phyloP scores from a whole-genome alignment of 2,329 filamentous ascomycete species.

The Fusarium staphyleae region DNA sequence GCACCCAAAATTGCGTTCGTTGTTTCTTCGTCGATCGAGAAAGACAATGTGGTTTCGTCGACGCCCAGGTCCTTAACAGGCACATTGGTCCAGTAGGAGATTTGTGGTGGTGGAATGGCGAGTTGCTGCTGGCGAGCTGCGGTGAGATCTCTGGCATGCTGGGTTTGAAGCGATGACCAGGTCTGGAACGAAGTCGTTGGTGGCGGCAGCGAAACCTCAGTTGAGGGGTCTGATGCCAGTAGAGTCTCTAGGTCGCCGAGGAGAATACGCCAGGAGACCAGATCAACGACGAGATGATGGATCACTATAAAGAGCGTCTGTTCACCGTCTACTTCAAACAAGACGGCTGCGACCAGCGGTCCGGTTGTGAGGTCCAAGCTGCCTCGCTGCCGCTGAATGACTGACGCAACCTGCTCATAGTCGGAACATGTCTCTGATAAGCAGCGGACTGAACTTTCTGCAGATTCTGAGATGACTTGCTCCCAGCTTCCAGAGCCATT shows the following conservation, averaged over 20 bases:
- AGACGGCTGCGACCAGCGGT: neutral
- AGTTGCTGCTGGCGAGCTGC: neutral
- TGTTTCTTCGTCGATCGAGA: constrained; percentile 1
- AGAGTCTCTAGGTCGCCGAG: constrained; percentile 12
- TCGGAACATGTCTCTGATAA: neutral
- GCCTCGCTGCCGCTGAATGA: constrained; percentile 8
- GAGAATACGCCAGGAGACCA: constrained; percentile 17
- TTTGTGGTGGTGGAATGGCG: constrained; percentile 4
- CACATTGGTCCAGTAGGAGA: constrained; percentile 9
- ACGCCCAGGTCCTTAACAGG: neutral
- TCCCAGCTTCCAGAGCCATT: constrained; percentile 1
- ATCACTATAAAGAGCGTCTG: constrained; percentile 12
- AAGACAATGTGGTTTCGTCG: neutral
- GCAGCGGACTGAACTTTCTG: constrained; percentile 2
- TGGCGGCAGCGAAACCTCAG: neutral
- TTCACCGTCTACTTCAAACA: constrained; percentile 6
- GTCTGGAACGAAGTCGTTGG: constrained; percentile 9
- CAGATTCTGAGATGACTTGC: constrained; percentile 3
- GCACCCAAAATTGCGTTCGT: constrained; percentile 6
- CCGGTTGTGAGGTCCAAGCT: constrained; percentile 3
- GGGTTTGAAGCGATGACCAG: constrained; percentile 12
- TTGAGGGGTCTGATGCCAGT: neutral
- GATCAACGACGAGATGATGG: constrained; percentile 19
- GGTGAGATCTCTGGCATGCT: constrained; percentile 1
- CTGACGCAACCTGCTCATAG: constrained; percentile 10